phyloP scores from a whole-genome alignment of 768 basidiomycete species.

The Mycena sanguinolenta region DNA sequence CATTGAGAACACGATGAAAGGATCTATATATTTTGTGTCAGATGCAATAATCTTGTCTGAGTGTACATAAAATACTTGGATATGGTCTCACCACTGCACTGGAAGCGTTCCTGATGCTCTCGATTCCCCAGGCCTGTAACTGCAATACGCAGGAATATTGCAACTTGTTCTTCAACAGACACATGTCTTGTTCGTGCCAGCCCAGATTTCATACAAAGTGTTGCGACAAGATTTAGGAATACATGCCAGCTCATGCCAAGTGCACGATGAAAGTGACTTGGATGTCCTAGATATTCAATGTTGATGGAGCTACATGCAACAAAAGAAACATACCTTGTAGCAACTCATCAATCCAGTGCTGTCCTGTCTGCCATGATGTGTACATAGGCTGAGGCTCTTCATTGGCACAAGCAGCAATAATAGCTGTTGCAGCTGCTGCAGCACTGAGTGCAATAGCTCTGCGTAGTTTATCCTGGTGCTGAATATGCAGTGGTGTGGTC shows the following conservation, averaged over 20 bases:
- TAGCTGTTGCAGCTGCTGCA: neutral
- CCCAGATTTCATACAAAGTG: neutral
- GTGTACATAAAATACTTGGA: too few species aligned
- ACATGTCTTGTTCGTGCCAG: conserved; percentile 39
- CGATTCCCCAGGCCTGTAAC: too few species aligned
- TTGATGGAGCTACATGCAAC: too few species aligned
- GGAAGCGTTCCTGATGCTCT: too few species aligned
- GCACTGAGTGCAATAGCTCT: neutral
- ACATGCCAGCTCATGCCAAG: neutral
- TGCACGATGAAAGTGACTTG: neutral
- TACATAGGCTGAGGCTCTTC: conserved; percentile 11
- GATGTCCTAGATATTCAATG: too few species aligned
- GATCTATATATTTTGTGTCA: too few species aligned
- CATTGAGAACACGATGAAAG: too few species aligned
- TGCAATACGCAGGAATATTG: too few species aligned
- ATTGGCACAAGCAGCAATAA: neutral
- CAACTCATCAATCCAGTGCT: too few species aligned
- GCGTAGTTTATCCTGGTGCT: neutral
- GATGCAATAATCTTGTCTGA: too few species aligned
- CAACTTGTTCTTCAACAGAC: conserved; percentile 51
- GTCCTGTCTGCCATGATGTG: conserved; percentile 16
- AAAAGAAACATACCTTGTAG: too few species aligned
- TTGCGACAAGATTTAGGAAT: neutral
- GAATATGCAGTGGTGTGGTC: neutral
- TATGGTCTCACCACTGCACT: too few species aligned